Evolutionary conservation across 768 basidiomycete species (phyloP), one percentile per base, ranked within the genome.

Genomic region (Pleurotus cornucopiae): DNA sequence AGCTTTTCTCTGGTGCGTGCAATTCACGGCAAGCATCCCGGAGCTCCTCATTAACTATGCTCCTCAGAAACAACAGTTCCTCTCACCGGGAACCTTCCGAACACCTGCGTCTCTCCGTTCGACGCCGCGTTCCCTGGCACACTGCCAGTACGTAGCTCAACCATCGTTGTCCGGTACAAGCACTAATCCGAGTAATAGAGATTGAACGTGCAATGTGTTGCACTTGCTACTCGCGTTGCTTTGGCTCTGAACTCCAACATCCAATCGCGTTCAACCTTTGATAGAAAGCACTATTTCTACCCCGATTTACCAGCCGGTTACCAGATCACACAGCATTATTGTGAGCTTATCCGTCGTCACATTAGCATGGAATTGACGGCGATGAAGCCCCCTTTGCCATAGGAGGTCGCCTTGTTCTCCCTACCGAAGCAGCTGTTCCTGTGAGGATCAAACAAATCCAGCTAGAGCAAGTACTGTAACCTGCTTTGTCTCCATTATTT

Each of bases 201-300:
- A 57, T 63, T 91, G 58, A 90, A 90, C 62, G 73, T 77, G 12
- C 78, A 74, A 67, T 88, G 86, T 56, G 87, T 97, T 2, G 81
- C 88, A 58, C 79, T 97, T 5, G 92, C 89, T 2, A 68, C 94
- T 0, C 79, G 90, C 6, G 86, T 93, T 0, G 91, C 94, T 0
- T 63, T 94, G 1, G 94, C 94, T 4, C 76, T 98, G 20, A 71
- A 80, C 34, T 76, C 84, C 11, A 60, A 78, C 4, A 76, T 96
- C 49, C 90, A 90, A 60, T 60, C 61, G 0, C 76, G 79, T 16
- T 96, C 93, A 0, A 80, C 90, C 0, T 98, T 98, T 63, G 97
- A 98, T 70, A 78, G 97, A 61, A 99, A 99, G 67, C 97, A 98
- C 68, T 99, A 99, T 68, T 98, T 98, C 69, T 98, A 99, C 66